Conservation (phyloP, 345 rosid species). For the Pistacia integerrima region DNA sequence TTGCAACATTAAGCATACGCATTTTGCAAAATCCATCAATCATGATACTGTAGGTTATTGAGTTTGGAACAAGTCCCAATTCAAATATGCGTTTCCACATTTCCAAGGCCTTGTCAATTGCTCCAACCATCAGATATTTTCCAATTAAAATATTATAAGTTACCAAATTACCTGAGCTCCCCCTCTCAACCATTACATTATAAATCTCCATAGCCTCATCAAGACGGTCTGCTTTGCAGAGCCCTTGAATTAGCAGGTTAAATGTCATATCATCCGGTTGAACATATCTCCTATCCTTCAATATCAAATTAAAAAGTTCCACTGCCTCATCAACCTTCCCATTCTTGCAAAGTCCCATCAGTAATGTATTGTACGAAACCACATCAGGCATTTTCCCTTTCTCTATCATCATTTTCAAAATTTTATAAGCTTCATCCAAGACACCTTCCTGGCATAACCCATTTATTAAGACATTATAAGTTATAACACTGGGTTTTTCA, state of each 20-base stretch:
- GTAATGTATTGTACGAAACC: slow-evolving; percentile 53
- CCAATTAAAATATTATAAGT: slow-evolving; percentile 51
- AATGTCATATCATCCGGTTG: slow-evolving; percentile 52
- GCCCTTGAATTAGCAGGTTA: slow-evolving; percentile 53
- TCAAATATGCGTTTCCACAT: slow-evolving; percentile 54
- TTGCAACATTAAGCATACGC: slow-evolving; percentile 55
- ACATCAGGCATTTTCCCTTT: slow-evolving; percentile 56
- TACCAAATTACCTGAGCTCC: slow-evolving; percentile 44
- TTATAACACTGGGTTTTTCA: slow-evolving; percentile 48
- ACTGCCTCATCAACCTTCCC: slow-evolving; percentile 61
- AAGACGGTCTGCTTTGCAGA: slow-evolving; percentile 52
- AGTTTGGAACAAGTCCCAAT: slow-evolving; percentile 45
- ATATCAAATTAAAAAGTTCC: slow-evolving; percentile 41
- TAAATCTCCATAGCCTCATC: slow-evolving; percentile 48
- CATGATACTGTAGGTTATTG: slow-evolving; percentile 50
- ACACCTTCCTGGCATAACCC: slow-evolving; percentile 63
- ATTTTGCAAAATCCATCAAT: slow-evolving; percentile 58
- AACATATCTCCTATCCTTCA: slow-evolving; percentile 36
- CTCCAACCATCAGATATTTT: slow-evolving; percentile 49
- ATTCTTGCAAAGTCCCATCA: slow-evolving; percentile 51
- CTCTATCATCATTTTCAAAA: slow-evolving; percentile 53
- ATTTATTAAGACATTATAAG: slow-evolving; percentile 55
- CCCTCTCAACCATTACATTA: slow-evolving; percentile 48
- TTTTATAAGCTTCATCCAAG: slow-evolving; percentile 50
- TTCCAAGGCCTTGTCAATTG: slow-evolving; percentile 48